Conservation (phyloP, 257 asterid genomes). For the Anisodus tanguticus region DNA sequence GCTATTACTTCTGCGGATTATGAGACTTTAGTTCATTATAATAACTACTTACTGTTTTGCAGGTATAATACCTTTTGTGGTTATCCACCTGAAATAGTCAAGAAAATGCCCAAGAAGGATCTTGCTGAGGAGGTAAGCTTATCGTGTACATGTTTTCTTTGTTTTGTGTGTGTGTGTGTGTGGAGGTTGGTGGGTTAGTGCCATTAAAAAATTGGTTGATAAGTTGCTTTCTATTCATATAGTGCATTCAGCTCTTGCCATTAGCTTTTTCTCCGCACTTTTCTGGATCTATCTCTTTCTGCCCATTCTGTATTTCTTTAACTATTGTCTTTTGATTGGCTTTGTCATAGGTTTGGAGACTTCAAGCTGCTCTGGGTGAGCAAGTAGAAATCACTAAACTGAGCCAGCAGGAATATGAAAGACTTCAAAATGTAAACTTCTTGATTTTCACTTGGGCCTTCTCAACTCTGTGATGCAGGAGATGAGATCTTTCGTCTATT, state of each 20-base stretch:
- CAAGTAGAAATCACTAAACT: slow-evolving; percentile 92
- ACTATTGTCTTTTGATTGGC: slow-evolving; percentile 29
- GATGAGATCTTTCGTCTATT: slow-evolving; percentile 13
- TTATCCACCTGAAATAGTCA: slow-evolving; percentile 95
- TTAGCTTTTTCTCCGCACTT: background rate
- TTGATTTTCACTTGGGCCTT: background rate
- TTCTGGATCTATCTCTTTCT: background rate
- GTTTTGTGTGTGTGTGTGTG: too few relatives aligned
- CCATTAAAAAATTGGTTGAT: background rate
- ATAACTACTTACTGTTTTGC: slow-evolving; percentile 38
- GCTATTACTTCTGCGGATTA: background rate
- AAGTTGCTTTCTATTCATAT: background rate
- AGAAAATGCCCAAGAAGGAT: slow-evolving; percentile 99
- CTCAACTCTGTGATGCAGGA: slow-evolving; percentile 17
- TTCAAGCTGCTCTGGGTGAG: slow-evolving; percentile 99
- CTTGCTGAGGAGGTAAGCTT: slow-evolving; percentile 91
- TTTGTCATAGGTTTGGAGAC: slow-evolving; percentile 89
- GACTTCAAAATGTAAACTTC: slow-evolving; percentile 80
- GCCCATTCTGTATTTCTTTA: background rate
- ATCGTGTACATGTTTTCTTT: background rate
- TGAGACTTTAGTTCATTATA: slow-evolving; percentile 29
- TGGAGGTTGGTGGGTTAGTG: background rate
- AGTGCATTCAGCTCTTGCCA: background rate
- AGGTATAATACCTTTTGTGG: slow-evolving; percentile 94
- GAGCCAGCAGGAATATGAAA: slow-evolving; percentile 95